Conservation (phyloP, 495 filamentous ascomycete species). For the Alectoria sarmentosa region DNA sequence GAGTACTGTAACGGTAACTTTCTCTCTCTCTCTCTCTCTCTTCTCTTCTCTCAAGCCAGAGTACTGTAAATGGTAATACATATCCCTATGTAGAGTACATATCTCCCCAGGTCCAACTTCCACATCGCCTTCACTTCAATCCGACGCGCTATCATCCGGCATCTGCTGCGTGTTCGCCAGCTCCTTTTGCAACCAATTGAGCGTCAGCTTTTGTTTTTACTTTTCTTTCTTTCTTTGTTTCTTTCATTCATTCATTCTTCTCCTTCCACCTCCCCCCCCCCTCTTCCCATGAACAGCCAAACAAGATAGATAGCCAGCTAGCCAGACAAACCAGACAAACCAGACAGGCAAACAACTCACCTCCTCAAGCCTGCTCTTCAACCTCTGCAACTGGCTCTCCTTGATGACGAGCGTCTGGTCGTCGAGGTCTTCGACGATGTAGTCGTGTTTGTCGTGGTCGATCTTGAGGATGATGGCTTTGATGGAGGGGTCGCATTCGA, state of each 20-base stretch:
- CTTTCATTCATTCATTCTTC: no score
- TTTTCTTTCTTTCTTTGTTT: no score
- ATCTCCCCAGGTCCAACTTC: neutral
- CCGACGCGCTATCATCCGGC: conserved; percentile 46
- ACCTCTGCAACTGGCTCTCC: conserved; percentile 54
- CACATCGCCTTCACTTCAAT: conserved; percentile 25
- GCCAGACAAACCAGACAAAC: no score
- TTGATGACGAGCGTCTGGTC: conserved; percentile 65
- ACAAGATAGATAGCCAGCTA: no score
- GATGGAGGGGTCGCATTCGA: conserved; percentile 72
- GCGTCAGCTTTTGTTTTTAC: neutral
- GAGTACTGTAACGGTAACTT: no score
- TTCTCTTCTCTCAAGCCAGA: no score
- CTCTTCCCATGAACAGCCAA: no score
- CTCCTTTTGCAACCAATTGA: conserved; percentile 30
- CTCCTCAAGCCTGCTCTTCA: conserved; percentile 55
- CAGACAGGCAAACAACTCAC: no score
- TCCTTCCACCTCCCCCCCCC: neutral
- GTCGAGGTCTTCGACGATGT: conserved; percentile 70
- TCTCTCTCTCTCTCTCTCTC: no score
- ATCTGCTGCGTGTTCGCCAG: conserved; percentile 49
- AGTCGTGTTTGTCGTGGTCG: conserved; percentile 58
- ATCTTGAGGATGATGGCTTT: conserved; percentile 71
- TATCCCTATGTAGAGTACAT: no score
- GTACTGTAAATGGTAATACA: no score